These are phyloP conservation scores for Sindora glabra DNA, from an alignment of 306 rosid species.

Conservation along the genomic window DNA sequence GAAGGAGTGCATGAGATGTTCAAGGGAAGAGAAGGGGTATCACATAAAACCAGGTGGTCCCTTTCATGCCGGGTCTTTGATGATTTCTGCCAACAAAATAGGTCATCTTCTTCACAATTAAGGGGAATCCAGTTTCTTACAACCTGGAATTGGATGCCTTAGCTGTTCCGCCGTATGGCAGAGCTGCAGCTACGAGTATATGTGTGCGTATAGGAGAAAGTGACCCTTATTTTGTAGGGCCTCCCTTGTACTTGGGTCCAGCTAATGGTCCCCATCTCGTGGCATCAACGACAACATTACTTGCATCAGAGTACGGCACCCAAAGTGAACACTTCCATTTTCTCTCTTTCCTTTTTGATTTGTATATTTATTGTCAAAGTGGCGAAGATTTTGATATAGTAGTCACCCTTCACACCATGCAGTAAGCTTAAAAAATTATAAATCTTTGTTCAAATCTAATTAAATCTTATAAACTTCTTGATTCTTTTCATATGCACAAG, in stretches of 20 bases:
- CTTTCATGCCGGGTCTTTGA: constrained; percentile 9
- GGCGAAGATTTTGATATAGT: too few species aligned
- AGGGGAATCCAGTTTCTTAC: constrained; percentile 27
- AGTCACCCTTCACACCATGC: too few species aligned
- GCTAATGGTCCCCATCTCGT: constrained; percentile 35
- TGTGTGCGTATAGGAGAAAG: constrained; percentile 23
- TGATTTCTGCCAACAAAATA: constrained; percentile 23
- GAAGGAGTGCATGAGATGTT: background rate
- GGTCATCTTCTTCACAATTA: constrained; percentile 15
- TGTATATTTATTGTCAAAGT: too few species aligned
- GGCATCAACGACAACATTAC: background rate
- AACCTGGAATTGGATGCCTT: constrained; percentile 35
- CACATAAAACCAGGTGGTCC: constrained; percentile 22
- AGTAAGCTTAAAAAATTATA: too few species aligned
- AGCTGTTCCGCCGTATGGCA: constrained; percentile 45
- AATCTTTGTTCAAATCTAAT: too few species aligned
- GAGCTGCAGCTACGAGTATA: constrained; percentile 22
- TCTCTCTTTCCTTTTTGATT: too few species aligned
- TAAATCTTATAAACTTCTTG: too few species aligned
- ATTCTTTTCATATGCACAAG: too few species aligned
- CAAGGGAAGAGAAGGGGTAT: background rate
- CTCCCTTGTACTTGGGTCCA: background rate
- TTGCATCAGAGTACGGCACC: too few species aligned
- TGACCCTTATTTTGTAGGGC: constrained; percentile 25
- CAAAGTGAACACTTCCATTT: too few species aligned